Evolutionary conservation across 306 rosid species (phyloP).

Genomic region (Inga leiocalycina): DNA sequence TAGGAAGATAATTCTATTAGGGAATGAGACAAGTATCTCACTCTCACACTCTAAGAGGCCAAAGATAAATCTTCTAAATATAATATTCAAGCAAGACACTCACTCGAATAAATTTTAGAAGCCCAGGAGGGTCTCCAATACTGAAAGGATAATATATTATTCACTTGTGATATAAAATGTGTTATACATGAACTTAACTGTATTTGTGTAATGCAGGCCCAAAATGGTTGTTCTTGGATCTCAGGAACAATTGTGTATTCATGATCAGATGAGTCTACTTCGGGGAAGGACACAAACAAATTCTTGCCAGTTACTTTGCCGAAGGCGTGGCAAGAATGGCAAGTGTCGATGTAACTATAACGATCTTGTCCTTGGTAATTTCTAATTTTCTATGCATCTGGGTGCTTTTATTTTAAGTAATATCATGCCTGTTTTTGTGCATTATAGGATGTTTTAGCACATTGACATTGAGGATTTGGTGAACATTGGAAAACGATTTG

Average conservation of each 20-base stretch:
- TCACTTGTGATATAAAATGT: constrained; percentile 21
- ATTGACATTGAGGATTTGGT: constrained; percentile 76
- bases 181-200: constrained; percentile 23
- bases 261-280: constrained; percentile 80
- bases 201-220: constrained; percentile 60
- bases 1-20: background rate
- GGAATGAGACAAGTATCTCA: background rate
- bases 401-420: constrained; percentile 10
- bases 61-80: background rate
- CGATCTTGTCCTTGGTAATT: constrained; percentile 56
- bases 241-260: constrained; percentile 93
- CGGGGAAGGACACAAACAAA: constrained; percentile 78
- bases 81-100: background rate
- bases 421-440: background rate
- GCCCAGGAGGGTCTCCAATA: background rate
- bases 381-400: background rate
- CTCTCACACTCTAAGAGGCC: background rate
- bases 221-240: constrained; percentile 93
- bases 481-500: constrained; percentile 72
- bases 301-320: constrained; percentile 69
- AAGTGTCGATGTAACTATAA: constrained; percentile 60
- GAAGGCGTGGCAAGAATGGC: constrained; percentile 49
- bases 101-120: background rate
- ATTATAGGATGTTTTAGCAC: constrained; percentile 22
- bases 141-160: background rate